phyloP scores from a whole-genome alignment of 352 stramenopile species.

The Blastocystis sp. region DNA sequence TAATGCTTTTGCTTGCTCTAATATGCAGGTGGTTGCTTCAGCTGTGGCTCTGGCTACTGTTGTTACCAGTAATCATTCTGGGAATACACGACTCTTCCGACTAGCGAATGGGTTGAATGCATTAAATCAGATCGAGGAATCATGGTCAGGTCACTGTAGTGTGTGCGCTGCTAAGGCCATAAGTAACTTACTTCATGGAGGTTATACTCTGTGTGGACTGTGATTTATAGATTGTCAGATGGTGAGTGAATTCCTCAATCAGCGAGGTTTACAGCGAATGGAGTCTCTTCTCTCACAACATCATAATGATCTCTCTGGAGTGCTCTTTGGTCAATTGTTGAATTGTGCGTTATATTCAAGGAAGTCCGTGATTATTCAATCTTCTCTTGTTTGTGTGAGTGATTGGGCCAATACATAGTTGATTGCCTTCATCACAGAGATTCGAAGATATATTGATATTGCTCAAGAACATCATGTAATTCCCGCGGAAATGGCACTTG shows the following conservation, averaged over 20 bases:
- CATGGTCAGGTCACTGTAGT: neutral
- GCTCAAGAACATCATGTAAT: neutral
- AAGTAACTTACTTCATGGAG: constrained; percentile 24
- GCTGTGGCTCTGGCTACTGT: neutral
- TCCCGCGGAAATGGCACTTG: neutral
- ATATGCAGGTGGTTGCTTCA: neutral
- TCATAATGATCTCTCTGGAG: neutral
- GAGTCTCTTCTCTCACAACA: neutral
- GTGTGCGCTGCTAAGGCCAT: constrained; percentile 12
- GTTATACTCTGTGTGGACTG: neutral
- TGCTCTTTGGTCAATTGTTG: constrained; percentile 50
- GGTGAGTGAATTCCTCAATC: constrained; percentile 25
- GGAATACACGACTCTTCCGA: neutral
- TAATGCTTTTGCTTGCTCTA: constrained; percentile 22
- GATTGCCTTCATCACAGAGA: neutral
- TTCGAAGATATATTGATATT: neutral
- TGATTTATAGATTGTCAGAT: constrained; percentile 14
- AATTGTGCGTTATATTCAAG: neutral
- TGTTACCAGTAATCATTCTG: neutral
- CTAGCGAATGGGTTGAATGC: constrained; percentile 32
- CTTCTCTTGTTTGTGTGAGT: neutral
- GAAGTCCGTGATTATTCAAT: neutral
- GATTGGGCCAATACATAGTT: neutral
- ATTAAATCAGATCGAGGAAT: constrained; percentile 26
- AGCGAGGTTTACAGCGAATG: constrained; percentile 9